Percentiles rank a stretch among this genome's conserved stretches.
These are phyloP conservation scores for Trichoderma citrinoviride DNA, from an alignment of 2,329 filamentous ascomycete species.

Conservation along the genomic window DNA sequence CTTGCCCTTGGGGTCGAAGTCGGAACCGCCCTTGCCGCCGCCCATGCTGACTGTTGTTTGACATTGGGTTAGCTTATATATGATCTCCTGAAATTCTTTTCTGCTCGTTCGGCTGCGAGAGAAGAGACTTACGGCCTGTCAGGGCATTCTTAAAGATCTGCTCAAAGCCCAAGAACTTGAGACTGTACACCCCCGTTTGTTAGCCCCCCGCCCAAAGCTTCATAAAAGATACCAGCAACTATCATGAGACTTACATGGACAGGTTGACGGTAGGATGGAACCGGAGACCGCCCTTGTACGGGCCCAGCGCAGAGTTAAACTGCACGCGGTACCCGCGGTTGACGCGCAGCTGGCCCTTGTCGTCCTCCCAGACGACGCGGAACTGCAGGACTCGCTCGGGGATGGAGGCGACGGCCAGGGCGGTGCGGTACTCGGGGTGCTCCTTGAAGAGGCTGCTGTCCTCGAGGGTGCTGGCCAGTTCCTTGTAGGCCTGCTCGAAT, in stretches of 20 bases:
- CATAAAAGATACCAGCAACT: no score
- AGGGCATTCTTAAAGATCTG: conserved; percentile 99
- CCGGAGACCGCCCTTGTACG: conserved; percentile 95
- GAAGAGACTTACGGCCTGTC: conserved; percentile 72
- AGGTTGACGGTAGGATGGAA: conserved; percentile 88
- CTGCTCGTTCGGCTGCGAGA: not conserved
- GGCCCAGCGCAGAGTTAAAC: conserved; percentile 96
- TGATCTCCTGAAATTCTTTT: no score
- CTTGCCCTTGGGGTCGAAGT: conserved; percentile 99
- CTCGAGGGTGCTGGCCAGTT: conserved; percentile 93
- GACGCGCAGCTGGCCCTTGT: conserved; percentile 83
- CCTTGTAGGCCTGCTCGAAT: conserved; percentile 98
- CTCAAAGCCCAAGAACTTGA: conserved; percentile 99
- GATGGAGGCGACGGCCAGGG: conserved; percentile 81
- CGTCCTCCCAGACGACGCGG: conserved; percentile 95
- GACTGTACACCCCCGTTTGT: conserved; percentile 35
- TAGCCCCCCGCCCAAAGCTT: no score
- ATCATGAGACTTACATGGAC: conserved; percentile 50
- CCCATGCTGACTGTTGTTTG: conserved; percentile 63
- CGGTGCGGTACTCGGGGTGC: conserved; percentile 91
- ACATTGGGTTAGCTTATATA: conserved; percentile 4
- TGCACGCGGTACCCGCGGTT: conserved; percentile 96
- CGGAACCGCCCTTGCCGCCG: conserved; percentile 94
- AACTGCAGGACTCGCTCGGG: conserved; percentile 97
- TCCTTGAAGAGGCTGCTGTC: conserved; percentile 89